A percentile compares a stretch with the other conserved stretches of the same genome.
These are phyloP conservation scores for Sugiyamaella paludigena DNA, from an alignment of 1,139 yeast species.

Conservation along the genomic window DNA sequence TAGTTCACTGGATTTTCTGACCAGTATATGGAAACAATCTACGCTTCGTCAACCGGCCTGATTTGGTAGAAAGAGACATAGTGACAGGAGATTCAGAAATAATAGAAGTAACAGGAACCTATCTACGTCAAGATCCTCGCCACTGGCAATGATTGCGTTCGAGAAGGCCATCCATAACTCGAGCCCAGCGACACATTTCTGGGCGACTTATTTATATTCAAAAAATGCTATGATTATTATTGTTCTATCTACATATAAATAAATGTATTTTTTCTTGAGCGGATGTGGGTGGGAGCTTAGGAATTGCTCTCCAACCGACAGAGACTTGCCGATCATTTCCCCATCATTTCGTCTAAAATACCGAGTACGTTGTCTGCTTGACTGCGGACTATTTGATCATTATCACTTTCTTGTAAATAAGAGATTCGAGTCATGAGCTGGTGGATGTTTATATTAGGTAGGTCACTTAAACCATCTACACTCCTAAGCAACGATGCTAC, in stretches of 20 bases:
- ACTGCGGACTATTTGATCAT: slow-evolving; percentile 31
- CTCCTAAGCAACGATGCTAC: slow-evolving; percentile 59
- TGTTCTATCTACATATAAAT: slow-evolving; percentile 7
- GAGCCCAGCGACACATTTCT: neutral
- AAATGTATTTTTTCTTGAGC: neutral
- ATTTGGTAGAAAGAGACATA: too few relatives aligned
- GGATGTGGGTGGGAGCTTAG: too few relatives aligned
- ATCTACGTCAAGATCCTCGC: too few relatives aligned
- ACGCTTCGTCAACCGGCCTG: too few relatives aligned
- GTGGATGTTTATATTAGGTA: slow-evolving; percentile 22
- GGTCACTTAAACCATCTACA: slow-evolving; percentile 28
- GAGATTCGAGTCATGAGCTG: slow-evolving; percentile 25
- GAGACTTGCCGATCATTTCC: too few relatives aligned
- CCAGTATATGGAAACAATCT: too few relatives aligned
- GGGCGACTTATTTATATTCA: neutral
- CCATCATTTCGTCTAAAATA: slow-evolving; percentile 11
- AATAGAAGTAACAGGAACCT: too few relatives aligned
- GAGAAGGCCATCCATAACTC: neutral
- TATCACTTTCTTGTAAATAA: slow-evolving; percentile 23
- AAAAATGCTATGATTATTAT: neutral
- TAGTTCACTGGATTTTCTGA: too few relatives aligned
- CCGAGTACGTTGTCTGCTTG: slow-evolving; percentile 27
- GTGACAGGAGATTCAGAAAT: too few relatives aligned
- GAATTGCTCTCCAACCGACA: too few relatives aligned
- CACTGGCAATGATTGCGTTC: too few relatives aligned